Base-by-base conservation (phyloP, 169 alveolate genomes). In the Plasmodium falciparum region DNA sequence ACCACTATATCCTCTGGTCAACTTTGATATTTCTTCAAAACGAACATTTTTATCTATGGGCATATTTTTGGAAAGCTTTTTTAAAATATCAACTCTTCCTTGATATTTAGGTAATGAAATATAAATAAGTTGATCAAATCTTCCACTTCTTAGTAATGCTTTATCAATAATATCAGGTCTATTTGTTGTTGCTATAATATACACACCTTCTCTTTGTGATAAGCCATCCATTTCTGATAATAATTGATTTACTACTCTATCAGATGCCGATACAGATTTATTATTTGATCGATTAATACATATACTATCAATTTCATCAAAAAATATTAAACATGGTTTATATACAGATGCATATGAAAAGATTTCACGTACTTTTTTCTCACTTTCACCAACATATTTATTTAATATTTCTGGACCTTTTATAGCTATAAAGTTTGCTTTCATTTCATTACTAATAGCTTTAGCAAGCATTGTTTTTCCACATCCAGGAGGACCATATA, bases 311-410 rank as follows among this genome's bases (percentile, higher is more conserved):
- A 99, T 94, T 94, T 99, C 99, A 93, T 99, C 99, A 93, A 99
- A 99, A 95, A 99, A 98, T 33, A 99, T 97, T 43, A 98, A 96
- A 78, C 99, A 98, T 20, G 99, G 99, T 52, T 99, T 97, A 72
- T 99, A 97, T 22, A 97, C 97, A 59, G 98, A 94, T 3, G 99
- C 99, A 93, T 99, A 97, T 73, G 97, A 97, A 93, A 99, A 99
- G 13, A 99, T 97, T 69, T 97, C 95, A 86, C 99, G 95, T 45
- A 99, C 98, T n/a, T 99, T 99, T 80, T 97, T 95, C 94, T 99
- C 99, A 63, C 99, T 98, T 89, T 98, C 99, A 11, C 99, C 99
- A 13, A 99, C 99, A 95, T 98, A 98, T 94, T 98, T 99, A 93
- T 98, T 98, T 94, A 98, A 95, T 61, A 98, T 95, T 73, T 98